Conservation (phyloP, 2,329 filamentous ascomycete species). For the Claviceps sp. region DNA sequence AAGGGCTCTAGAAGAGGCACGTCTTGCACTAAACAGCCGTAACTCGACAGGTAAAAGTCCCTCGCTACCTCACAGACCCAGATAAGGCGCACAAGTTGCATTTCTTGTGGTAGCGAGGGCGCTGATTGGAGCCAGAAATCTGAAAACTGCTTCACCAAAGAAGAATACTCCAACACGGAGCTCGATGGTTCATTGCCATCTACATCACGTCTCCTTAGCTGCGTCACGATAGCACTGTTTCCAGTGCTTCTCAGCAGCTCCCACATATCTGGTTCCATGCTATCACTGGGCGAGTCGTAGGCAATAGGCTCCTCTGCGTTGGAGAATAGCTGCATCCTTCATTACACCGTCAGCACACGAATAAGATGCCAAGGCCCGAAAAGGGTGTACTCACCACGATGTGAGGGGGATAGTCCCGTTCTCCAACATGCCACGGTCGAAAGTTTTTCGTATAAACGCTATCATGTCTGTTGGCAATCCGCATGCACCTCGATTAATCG, state of each 20-base stretch:
- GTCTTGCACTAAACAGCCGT: slow-evolving; percentile 23
- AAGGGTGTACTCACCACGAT: slow-evolving; percentile 18
- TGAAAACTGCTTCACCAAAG: slow-evolving; percentile 16
- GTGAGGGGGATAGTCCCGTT: slow-evolving; percentile 16
- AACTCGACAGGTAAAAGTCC: slow-evolving; percentile 21
- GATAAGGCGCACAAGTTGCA: slow-evolving; percentile 11
- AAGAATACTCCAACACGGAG: slow-evolving; percentile 14
- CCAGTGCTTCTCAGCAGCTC: slow-evolving; percentile 15
- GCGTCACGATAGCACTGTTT: slow-evolving; percentile 16
- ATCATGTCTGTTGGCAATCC: slow-evolving; percentile 17
- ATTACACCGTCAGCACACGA: neutral
- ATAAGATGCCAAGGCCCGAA: neutral
- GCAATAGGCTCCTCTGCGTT: neutral
- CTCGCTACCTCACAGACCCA: slow-evolving; percentile 21
- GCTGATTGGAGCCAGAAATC: slow-evolving; percentile 20
- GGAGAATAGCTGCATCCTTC: slow-evolving; percentile 15
- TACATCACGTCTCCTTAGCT: slow-evolving; percentile 14
- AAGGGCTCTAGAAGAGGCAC: slow-evolving; percentile 18
- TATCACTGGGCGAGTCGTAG: slow-evolving; percentile 8
- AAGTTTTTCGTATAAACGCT: slow-evolving; percentile 13
- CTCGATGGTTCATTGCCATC: slow-evolving; percentile 11
- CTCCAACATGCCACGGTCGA: slow-evolving; percentile 13
- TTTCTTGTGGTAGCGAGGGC: slow-evolving; percentile 12
- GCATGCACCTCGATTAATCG: slow-evolving; percentile 7
- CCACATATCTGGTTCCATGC: slow-evolving; percentile 16